Percentiles rank a stretch among this genome's conserved stretches.
These are phyloP conservation scores for Monilinia laxa DNA, from an alignment of 2,329 filamentous ascomycete species.

Conservation along the genomic window DNA sequence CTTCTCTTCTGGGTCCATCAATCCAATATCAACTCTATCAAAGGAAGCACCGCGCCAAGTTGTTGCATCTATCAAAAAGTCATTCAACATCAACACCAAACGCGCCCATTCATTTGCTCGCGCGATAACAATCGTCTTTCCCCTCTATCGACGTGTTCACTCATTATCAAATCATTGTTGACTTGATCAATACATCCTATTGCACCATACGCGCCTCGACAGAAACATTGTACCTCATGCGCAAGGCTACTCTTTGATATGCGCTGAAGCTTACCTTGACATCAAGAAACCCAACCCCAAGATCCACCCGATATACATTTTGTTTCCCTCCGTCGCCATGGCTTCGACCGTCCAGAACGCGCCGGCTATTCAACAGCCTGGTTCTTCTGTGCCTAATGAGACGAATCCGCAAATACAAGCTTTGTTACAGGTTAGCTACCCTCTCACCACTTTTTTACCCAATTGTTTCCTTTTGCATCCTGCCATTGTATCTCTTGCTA, in stretches of 20 bases:
- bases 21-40: constrained; percentile 19
- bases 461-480: constrained; percentile 17
- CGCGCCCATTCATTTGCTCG: constrained; percentile 33
- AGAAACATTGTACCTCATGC: constrained; percentile 37
- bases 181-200: constrained; percentile 31
- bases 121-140: constrained; percentile 32
- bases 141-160: constrained; percentile 22
- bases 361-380: constrained; percentile 66
- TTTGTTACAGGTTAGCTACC: constrained; percentile 53
- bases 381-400: constrained; percentile 56
- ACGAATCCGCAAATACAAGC: constrained; percentile 72
- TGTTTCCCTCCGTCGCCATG: constrained; percentile 53
- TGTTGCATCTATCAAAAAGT: constrained; percentile 36
- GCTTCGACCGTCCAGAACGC: constrained; percentile 71
- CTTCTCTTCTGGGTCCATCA: constrained; percentile 22
- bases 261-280: constrained; percentile 34
- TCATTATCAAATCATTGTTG: constrained; percentile 17
- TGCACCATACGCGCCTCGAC: constrained; percentile 23
- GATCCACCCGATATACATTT: constrained; percentile 24
- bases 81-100: constrained; percentile 37
- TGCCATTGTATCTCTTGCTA: constrained; percentile 8
- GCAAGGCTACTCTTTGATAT: constrained; percentile 42
- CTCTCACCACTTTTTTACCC: constrained; percentile 12
- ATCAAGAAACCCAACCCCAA: constrained; percentile 26
- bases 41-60: constrained; percentile 39